Evolutionary conservation across 352 stramenopile genomes (phyloP), one percentile per base, ranked within the genome.

Genomic region (Phytophthora pisi): DNA sequence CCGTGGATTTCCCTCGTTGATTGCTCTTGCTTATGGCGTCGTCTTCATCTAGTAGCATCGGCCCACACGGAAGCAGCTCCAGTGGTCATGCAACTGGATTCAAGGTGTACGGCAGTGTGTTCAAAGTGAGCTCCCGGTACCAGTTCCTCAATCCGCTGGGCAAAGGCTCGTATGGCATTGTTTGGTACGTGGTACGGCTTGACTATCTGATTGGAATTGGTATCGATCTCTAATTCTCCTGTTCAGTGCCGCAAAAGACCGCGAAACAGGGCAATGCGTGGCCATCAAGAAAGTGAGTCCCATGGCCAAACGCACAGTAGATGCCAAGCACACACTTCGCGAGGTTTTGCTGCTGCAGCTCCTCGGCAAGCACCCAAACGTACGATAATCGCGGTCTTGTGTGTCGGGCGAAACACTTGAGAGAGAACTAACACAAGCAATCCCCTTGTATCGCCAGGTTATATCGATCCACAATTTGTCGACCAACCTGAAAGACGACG

Each of bases 281-380:
- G 92, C 91, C 13, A 97, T 98, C 66, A 97, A 98, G 74, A 96
- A 96, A 54, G 88, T 97, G 18, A 86, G 68, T 20, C 90, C 90
- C 3, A 98, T 98, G 89, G 77, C 90, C 5, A 86, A 94, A 47
- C 81, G 84, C 28, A 85, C 79, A 0, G 75, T 79, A 3, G 88
- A 97, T 49, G 90, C 89, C 30, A 97, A 97, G 68, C 84, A 96
- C 69, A 96, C 86, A 23, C 74, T 97, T 2, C 89, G 92, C 8
- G 92, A 98, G 66, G 83, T 98, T 15, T 61, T 93, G 31, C 70
- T 98, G 30, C 61, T 98, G n/a, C 84, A 96, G 38, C 73, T 89
- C 43, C 84, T 98, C 5, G 88, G 88, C n/a, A 81, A 84, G 11
- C 95, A 98, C 47, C 84, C 86, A 1, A 97, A 94, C 31, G 85